Base-by-base conservation (phyloP, 2,329 filamentous ascomycete species). In the Aspergillus sp. region DNA sequence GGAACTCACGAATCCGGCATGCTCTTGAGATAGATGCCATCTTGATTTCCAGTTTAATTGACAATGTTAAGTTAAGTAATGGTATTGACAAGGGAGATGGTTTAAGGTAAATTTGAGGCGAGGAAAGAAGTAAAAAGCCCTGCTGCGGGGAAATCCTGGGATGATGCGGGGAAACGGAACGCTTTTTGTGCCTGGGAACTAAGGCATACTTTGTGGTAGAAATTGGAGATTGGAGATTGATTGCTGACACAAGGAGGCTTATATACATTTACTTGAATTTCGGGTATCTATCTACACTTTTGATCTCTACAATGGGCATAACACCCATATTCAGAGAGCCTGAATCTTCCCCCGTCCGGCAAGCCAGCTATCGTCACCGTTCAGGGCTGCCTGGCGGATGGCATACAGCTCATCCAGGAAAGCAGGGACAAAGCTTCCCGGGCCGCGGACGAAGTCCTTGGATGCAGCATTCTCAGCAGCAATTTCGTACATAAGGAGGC, bases 351-450 rank as follows among this genome's bases (percentile, higher is more conserved):
- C 67, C n/a, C 64, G 60, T 7, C 62, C 61, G 1, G 45, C 49
- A 48, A 69, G 59, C 63, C 64, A 68, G 44, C 61, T 61, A 32
- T 62, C 52, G 10, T 66, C 61, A 3, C 60, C 62, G 32, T 59
- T 57, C 12, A 54, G 43, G 8, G 65, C 61, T 2, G 60, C 62
- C 32, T 62, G 62, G n/a, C 60, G 64, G 46, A 71, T 67, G 7
- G 60, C 58, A 32, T 75, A 79, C 43, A 85, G 61, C 61, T 79
- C 85, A 57, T 97, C 91, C 38, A 96, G 70, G 59, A 96, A 90
- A 0, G 83, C 83, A 0, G 88, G 85, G 8, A 94, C 82, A 71
- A 96, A 96, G 0, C 82, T 88, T 0, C 91, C 91, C 0, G 91
- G 89, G 0, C 91, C 91, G 48, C 73, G 75, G 3, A 93, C 87